Evolutionary conservation across 2,329 filamentous ascomycete species (phyloP).

Genomic region (Zymoseptoria tritici): DNA sequence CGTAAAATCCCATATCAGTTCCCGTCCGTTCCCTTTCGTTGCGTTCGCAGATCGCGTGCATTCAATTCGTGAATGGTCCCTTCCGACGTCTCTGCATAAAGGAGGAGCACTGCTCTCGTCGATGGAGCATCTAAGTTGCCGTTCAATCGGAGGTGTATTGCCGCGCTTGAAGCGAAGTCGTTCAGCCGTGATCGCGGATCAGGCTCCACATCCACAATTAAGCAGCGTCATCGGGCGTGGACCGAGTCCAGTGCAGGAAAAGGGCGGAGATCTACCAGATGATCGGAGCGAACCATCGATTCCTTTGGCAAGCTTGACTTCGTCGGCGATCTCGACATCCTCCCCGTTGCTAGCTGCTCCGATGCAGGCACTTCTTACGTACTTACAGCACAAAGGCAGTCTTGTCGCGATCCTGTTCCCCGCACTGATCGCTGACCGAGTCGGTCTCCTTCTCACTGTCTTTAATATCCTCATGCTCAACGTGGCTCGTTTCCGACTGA

Average conservation of each 20-base stretch:
- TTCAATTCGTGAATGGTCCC: background rate
- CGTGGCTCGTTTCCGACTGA: no score
- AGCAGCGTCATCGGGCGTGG: background rate
- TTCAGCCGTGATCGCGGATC: background rate
- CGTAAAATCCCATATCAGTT: background rate
- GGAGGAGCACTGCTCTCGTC: background rate
- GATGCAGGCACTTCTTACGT: no score
- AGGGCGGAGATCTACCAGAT: slow-evolving; percentile 23
- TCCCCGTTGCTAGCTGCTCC: no score
- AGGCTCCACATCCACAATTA: background rate
- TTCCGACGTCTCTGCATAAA: background rate
- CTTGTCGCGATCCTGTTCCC: no score
- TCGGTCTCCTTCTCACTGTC: no score
- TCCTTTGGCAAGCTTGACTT: no score
- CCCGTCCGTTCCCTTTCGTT: background rate
- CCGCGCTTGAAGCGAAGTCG: background rate
- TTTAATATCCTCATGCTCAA: no score
- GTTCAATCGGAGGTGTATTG: background rate
- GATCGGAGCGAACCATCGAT: no score
- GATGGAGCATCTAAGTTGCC: no score
- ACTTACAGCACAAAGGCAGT: no score
- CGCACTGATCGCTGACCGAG: no score
- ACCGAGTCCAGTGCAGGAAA: slow-evolving; percentile 17
- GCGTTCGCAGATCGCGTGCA: background rate
- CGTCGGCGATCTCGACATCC: no score